These are phyloP conservation scores for Silene uniflora DNA, from an alignment of 148 eudicot genomes.

Conservation along the genomic window DNA sequence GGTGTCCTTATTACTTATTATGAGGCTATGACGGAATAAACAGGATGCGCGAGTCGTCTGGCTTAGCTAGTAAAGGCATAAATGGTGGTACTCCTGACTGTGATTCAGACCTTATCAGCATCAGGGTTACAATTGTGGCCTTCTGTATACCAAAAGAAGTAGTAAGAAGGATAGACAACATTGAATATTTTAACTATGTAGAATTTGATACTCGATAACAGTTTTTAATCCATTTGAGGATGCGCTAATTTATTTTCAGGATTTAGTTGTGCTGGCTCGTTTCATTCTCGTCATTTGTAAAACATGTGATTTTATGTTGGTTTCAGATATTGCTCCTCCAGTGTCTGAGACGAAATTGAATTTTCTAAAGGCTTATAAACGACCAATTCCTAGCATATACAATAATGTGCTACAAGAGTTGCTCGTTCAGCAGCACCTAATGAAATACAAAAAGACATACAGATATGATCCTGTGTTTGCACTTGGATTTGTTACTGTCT, in stretches of 20 bases:
- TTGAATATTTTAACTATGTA: no score
- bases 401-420: constrained; percentile 90
- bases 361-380: constrained; percentile 81
- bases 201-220: no score
- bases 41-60: no score
- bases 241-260: background rate
- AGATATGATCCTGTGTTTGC: constrained; percentile 91
- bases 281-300: background rate
- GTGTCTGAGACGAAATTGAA: constrained; percentile 75
- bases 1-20: no score
- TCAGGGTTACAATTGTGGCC: no score
- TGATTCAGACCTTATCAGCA: no score
- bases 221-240: background rate
- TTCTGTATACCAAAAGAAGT: no score
- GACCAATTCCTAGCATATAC: constrained; percentile 92
- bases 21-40: no score
- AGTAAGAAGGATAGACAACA: no score
- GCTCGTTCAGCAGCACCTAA: constrained; percentile 86
- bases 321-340: constrained; percentile 59
- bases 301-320: background rate
- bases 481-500: constrained; percentile 94
- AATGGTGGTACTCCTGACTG: no score
- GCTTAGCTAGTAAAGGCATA: no score
- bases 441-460: constrained; percentile 77
- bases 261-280: background rate